Conservation (phyloP, 2,329 filamentous ascomycete species). For the Aureobasidium lini region DNA sequence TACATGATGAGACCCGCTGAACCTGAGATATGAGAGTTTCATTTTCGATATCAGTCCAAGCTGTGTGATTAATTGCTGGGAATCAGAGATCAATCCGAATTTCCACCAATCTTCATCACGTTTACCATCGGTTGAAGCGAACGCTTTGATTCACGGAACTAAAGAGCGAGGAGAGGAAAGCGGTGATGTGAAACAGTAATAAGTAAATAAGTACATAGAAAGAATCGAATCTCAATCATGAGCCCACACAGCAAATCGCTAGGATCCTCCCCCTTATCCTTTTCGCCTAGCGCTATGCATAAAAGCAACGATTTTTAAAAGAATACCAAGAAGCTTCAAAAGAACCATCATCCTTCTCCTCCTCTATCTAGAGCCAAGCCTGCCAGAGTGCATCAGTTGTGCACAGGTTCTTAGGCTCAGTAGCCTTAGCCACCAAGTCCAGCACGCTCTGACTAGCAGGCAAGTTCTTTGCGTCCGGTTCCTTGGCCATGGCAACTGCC, state of each 20-base stretch:
- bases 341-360: background rate
- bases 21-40: no score
- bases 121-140: no score
- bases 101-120: no score
- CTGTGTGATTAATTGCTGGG: no score
- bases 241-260: background rate
- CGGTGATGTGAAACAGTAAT: no score
- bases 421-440: conserved; percentile 84
- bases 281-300: conserved; percentile 13
- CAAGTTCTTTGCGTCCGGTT: conserved; percentile 58
- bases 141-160: no score
- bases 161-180: no score
- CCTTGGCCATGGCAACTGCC: conserved; percentile 69
- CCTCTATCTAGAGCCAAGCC: conserved; percentile 65
- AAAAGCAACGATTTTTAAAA: background rate
- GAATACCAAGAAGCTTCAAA: background rate
- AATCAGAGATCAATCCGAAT: no score
- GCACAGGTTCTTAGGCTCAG: conserved; percentile 82
- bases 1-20: no score
- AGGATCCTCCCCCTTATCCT: background rate
- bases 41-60: no score
- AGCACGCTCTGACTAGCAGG: conserved; percentile 97
- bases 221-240: background rate
- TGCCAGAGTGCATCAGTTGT: conserved; percentile 94
- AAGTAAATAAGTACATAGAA: background rate